Percentiles rank a stretch among this genome's conserved stretches.
These are phyloP conservation scores for Xylaria digitata DNA, from an alignment of 2,329 filamentous ascomycete genomes.

Conservation along the genomic window DNA sequence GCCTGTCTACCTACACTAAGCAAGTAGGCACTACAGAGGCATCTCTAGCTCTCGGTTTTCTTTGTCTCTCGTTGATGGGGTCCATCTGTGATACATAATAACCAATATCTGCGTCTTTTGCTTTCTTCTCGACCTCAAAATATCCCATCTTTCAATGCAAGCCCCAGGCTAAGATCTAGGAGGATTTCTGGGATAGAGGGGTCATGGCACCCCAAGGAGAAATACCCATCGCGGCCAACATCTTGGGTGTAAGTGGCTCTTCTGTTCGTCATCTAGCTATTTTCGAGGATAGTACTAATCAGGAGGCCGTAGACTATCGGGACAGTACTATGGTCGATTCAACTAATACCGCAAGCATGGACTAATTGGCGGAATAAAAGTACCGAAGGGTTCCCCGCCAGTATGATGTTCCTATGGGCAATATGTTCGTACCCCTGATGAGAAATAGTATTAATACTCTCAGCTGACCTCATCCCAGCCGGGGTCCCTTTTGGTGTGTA, in stretches of 20 bases:
- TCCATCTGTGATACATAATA: no score
- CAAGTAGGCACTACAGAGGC: no score
- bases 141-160: not conserved
- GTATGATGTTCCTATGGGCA: conserved; percentile 74
- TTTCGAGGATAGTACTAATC: conserved; percentile 20
- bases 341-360: conserved; percentile 62
- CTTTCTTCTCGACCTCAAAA: no score
- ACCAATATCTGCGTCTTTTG: no score
- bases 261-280: conserved; percentile 26
- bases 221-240: conserved; percentile 52
- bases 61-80: no score
- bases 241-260: conserved; percentile 53
- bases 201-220: conserved; percentile 47
- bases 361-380: conserved; percentile 70
- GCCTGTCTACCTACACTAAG: no score
- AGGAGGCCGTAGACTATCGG: conserved; percentile 46
- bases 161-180: not conserved
- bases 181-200: conserved; percentile 3
- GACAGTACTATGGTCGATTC: conserved; percentile 56
- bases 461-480: conserved; percentile 40
- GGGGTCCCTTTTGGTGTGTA: conserved; percentile 57
- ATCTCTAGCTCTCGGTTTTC: no score
- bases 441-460: not conserved
- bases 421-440: conserved; percentile 55
- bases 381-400: conserved; percentile 68